A percentile compares a stretch with the other conserved stretches of the same genome.
Conservation (phyloP, 345 rosid species). For the Aquilaria malaccensis region DNA sequence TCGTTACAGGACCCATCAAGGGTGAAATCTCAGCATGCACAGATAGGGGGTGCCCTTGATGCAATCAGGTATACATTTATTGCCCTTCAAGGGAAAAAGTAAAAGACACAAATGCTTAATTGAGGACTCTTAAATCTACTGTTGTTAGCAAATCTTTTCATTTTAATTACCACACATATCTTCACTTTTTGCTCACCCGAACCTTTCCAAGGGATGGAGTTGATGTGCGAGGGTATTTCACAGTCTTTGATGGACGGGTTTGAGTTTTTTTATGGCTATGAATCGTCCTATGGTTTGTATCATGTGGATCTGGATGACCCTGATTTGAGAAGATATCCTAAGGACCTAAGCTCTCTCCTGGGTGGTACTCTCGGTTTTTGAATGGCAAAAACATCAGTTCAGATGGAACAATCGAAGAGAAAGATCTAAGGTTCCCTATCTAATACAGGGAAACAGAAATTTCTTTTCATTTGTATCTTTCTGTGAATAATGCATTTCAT, state of each 20-base stretch:
- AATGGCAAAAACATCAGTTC: conserved; percentile 15
- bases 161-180: too few relatives aligned
- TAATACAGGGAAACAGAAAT: too few relatives aligned
- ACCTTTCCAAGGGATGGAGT: conserved; percentile 31
- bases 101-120: too few relatives aligned
- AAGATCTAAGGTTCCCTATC: background rate
- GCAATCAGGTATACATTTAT: conserved; percentile 30
- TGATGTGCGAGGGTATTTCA: conserved; percentile 37
- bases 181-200: too few relatives aligned
- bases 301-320: conserved; percentile 41
- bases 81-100: too few relatives aligned
- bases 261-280: conserved; percentile 32
- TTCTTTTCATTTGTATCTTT: too few relatives aligned
- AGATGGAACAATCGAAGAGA: background rate
- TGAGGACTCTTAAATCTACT: too few relatives aligned
- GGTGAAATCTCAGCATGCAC: conserved; percentile 30
- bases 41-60: conserved; percentile 40
- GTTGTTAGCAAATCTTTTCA: too few relatives aligned
- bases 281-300: conserved; percentile 31
- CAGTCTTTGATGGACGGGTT: conserved; percentile 40
- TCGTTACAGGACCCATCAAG: conserved; percentile 40
- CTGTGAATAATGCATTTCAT: too few relatives aligned
- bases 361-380: conserved; percentile 40
- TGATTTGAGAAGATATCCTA: conserved; percentile 27
- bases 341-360: conserved; percentile 52